These are phyloP conservation scores for Aurantiochytrium sp. DNA, from an alignment of 108 stramenopile genomes.

Conservation along the genomic window DNA sequence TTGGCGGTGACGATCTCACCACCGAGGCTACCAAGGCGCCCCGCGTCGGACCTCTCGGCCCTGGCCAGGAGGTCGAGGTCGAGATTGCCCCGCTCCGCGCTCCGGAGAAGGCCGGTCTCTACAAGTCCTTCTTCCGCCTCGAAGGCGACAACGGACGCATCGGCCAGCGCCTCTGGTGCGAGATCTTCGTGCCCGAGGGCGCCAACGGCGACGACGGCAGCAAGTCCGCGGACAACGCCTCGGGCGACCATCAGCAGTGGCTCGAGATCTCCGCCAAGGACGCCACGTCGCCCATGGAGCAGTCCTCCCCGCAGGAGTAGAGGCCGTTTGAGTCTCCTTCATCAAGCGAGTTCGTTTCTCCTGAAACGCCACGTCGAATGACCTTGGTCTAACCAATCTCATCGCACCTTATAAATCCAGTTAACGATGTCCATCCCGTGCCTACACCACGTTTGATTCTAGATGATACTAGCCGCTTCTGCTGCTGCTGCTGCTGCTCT, in stretches of 20 bases:
- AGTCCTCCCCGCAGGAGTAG: too few relatives aligned
- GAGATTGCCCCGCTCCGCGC: background rate
- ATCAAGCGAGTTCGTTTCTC: too few relatives aligned
- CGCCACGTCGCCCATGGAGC: too few relatives aligned
- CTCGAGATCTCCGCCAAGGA: background rate
- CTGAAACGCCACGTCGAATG: too few relatives aligned
- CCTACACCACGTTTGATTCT: too few relatives aligned
- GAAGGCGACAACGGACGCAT: background rate
- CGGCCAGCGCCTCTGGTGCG: slow-evolving; percentile 8
- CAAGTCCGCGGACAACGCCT: too few relatives aligned
- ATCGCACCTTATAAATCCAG: too few relatives aligned
- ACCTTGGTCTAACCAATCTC: too few relatives aligned
- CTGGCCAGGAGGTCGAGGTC: background rate
- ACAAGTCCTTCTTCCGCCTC: slow-evolving; percentile 24
- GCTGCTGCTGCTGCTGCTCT: too few relatives aligned
- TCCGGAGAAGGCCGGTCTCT: background rate
- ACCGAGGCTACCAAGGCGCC: background rate
- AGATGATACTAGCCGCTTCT: too few relatives aligned
- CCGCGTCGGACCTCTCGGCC: background rate
- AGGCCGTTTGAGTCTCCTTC: too few relatives aligned
- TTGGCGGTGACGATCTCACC: background rate
- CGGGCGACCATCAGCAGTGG: background rate
- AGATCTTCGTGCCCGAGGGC: background rate
- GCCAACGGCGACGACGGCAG: background rate
- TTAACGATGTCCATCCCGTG: too few relatives aligned